phyloP scores from a whole-genome alignment of 768 basidiomycete species.

The Mycena polygramma region DNA sequence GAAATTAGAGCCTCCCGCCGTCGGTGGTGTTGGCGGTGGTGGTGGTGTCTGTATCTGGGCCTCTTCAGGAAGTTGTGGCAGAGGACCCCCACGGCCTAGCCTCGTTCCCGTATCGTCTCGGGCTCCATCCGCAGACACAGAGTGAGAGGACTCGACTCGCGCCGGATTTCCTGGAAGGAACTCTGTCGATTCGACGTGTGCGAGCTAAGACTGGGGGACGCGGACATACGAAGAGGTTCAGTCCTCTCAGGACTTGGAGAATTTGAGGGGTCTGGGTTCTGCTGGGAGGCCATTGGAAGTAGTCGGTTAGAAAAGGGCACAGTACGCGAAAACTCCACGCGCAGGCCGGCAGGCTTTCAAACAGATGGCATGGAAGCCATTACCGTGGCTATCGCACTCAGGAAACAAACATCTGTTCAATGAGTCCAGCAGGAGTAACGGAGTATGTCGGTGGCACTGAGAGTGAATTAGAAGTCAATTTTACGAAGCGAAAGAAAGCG shows the following conservation, averaged over 20 bases:
- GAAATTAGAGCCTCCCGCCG: conserved; percentile 1
- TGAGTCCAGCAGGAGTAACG: too few species aligned
- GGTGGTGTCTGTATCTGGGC: not conserved
- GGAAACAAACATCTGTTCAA: too few species aligned
- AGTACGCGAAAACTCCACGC: conserved; percentile 7
- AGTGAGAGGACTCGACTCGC: not conserved
- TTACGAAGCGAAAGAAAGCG: too few species aligned
- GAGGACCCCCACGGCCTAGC: not conserved
- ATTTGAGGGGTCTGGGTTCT: not conserved
- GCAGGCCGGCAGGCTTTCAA: conserved; percentile 2
- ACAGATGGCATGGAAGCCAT: not conserved
- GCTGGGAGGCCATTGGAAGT: conserved; percentile 3
- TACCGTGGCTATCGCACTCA: not conserved
- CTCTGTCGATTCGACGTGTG: not conserved
- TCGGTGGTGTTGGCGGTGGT: too few species aligned
- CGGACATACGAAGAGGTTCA: not conserved
- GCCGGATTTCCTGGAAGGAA: not conserved
- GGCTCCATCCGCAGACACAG: not conserved
- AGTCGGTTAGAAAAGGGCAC: not conserved
- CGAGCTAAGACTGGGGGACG: not conserved
- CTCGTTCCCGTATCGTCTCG: not conserved
- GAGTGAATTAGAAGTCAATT: too few species aligned
- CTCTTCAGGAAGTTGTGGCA: conserved; percentile 15
- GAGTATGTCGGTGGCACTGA: too few species aligned
- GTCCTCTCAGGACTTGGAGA: not conserved